Conservation (phyloP, 2,329 filamentous ascomycete genomes). For the Penicillium sp. region DNA sequence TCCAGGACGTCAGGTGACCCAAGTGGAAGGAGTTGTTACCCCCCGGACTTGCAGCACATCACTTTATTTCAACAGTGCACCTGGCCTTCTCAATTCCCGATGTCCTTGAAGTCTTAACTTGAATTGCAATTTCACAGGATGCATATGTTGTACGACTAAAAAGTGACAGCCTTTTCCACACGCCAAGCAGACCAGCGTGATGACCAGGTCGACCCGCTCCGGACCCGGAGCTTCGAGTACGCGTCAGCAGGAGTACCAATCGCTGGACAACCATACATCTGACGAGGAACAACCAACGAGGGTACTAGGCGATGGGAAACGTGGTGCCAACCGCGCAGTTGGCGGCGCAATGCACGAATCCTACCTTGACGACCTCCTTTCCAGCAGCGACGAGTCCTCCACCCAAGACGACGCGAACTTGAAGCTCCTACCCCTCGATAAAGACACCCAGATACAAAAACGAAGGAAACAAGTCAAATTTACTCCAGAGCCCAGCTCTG, state of each 20-base stretch:
- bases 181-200: slow-evolving; percentile 15
- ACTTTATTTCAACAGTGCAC: neutral
- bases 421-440: slow-evolving; percentile 24
- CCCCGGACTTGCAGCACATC: neutral
- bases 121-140: neutral
- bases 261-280: slow-evolving; percentile 13
- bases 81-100: neutral
- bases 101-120: neutral
- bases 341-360: slow-evolving; percentile 1
- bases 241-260: slow-evolving; percentile 20
- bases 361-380: slow-evolving; percentile 10
- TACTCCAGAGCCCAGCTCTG: slow-evolving; percentile 7
- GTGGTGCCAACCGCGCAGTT: neutral
- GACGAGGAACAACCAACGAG: slow-evolving; percentile 2
- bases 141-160: neutral
- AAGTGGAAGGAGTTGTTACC: neutral
- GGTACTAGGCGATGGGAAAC: neutral
- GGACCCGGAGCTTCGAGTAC: slow-evolving; percentile 12
- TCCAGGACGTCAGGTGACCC: slow-evolving; percentile 6
- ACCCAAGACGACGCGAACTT: slow-evolving; percentile 23
- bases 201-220: slow-evolving; percentile 12
- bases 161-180: slow-evolving; percentile 5
- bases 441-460: neutral
- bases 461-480: neutral
- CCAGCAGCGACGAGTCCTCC: slow-evolving; percentile 20